phyloP scores from a whole-genome alignment of 169 alveolate genomes.

The Cardiosporidium cionae region DNA sequence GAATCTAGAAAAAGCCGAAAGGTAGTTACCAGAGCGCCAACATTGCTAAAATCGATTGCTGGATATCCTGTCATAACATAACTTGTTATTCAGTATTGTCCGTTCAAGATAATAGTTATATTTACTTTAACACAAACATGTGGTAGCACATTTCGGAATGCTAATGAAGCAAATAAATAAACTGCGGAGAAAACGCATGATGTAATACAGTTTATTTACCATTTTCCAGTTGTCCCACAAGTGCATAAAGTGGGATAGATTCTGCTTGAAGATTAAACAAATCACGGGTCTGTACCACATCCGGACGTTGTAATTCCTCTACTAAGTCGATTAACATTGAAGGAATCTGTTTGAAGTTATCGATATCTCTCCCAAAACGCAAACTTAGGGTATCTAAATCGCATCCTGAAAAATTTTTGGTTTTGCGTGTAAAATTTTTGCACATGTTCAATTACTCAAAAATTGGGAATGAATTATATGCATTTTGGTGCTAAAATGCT shows the following conservation, averaged over 20 bases:
- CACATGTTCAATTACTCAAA: background rate
- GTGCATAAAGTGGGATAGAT: background rate
- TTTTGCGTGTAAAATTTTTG: background rate
- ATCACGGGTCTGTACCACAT: background rate
- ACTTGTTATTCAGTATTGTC: background rate
- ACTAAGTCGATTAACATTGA: background rate
- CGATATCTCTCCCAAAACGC: background rate
- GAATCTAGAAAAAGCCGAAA: background rate
- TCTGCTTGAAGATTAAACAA: background rate
- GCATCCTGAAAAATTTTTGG: too few species aligned
- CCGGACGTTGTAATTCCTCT: background rate
- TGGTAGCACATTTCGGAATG: background rate
- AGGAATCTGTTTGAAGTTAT: background rate
- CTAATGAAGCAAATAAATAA: background rate
- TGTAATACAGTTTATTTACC: background rate
- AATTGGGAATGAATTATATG: too few species aligned
- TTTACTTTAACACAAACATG: background rate
- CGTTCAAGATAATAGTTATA: background rate
- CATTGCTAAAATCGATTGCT: background rate
- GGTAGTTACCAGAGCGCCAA: background rate
- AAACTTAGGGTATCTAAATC: background rate
- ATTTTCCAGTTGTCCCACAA: background rate
- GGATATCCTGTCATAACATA: background rate
- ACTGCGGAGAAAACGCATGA: background rate
- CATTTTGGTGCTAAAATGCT: too few species aligned